Base-by-base conservation (phyloP, 306 rosid species). In the Alnus rubra region DNA sequence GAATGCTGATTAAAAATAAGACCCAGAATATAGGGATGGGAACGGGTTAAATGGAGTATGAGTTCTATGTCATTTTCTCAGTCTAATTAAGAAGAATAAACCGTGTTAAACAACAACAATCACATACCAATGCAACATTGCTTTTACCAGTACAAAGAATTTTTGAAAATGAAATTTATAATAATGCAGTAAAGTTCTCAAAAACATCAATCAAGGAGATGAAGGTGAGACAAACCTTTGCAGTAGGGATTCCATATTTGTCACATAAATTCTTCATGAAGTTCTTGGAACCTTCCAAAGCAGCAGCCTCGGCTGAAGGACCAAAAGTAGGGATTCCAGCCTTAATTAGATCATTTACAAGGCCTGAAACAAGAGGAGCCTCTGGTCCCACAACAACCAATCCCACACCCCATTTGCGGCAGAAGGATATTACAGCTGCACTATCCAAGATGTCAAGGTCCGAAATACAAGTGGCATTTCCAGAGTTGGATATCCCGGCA, bases 271-370 rank as follows among this genome's bases (percentile, higher is more conserved):
- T 79, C 90, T 95, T 95, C 99, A 93, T 93, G 89, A 95, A 95
- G 71, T 88, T 89, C 87, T 95, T 95, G 49, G 99, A 95, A 74
- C 99, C 99, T 86, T 93, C 99, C 83, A 95, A 88, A 65, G 98
- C 97, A 88, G 98, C 93, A 69, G 98, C 97, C 91, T 95, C 97
- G 4, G 98, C 92, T 50, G 99, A 93, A 12, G 99, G 99, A 54
- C 99, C 98, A 86, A 95, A 95, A 47, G 99, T 78, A 69, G 91
- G 93, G 78, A 93, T 91, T 79, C 92, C 98, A 74, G 85, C 94
- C 86, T 85, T 71, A 71, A 76, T 82, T 72, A 95, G 85, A 71
- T 91, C 87, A 76, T 95, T 95, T 35, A 87, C 86, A 60, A 95
- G 89, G 52, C 99, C 98, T 7, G 96, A 77, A 83, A 93, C 96